Percentiles rank a stretch among this genome's conserved stretches.
Evolutionary conservation across 768 basidiomycete genomes (phyloP).

Genomic region (Suillus alpinus): DNA sequence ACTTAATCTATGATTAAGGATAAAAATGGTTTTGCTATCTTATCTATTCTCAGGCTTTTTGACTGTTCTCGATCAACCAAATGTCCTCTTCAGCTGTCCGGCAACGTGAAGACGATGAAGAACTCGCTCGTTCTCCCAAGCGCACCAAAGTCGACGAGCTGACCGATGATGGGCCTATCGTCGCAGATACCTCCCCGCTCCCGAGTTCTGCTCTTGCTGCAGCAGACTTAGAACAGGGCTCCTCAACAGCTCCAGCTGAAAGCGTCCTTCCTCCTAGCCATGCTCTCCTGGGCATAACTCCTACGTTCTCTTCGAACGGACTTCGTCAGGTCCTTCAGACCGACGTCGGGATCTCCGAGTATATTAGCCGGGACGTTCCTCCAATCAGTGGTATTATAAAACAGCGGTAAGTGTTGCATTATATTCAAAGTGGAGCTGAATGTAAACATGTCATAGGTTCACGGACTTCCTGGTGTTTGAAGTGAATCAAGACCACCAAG

Average conservation of each 20-base stretch:
- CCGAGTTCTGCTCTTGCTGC: not conserved
- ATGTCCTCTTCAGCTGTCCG: slow-evolving; percentile 37
- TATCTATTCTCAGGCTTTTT: slow-evolving; percentile 5
- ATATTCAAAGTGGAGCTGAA: not conserved
- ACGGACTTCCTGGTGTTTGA: slow-evolving; percentile 97
- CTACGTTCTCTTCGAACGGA: slow-evolving; percentile 46
- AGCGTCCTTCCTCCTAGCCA: slow-evolving; percentile 73
- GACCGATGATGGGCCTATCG: slow-evolving; percentile 10
- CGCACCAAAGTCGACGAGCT: slow-evolving; percentile 32
- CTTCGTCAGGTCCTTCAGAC: slow-evolving; percentile 64
- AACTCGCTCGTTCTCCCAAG: slow-evolving; percentile 37
- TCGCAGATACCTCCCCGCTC: slow-evolving; percentile 10
- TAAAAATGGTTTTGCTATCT: slow-evolving; percentile 5
- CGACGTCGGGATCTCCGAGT: slow-evolving; percentile 90
- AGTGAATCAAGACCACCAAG: slow-evolving; percentile 76
- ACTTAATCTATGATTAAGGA: not conserved
- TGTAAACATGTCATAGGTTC: slow-evolving; percentile 54
- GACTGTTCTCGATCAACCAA: slow-evolving; percentile 3
- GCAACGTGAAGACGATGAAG: slow-evolving; percentile 51
- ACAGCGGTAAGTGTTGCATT: slow-evolving; percentile 64
- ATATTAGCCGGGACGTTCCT: slow-evolving; percentile 65
- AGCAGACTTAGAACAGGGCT: slow-evolving; percentile 7
- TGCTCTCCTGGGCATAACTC: slow-evolving; percentile 57
- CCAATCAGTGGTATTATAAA: slow-evolving; percentile 93
- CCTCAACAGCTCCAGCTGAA: slow-evolving; percentile 16